A percentile compares a stretch with the other conserved stretches of the same genome.
Evolutionary conservation across 2,329 filamentous ascomycete genomes (phyloP).

Genomic region (Diaporthe destruens): DNA sequence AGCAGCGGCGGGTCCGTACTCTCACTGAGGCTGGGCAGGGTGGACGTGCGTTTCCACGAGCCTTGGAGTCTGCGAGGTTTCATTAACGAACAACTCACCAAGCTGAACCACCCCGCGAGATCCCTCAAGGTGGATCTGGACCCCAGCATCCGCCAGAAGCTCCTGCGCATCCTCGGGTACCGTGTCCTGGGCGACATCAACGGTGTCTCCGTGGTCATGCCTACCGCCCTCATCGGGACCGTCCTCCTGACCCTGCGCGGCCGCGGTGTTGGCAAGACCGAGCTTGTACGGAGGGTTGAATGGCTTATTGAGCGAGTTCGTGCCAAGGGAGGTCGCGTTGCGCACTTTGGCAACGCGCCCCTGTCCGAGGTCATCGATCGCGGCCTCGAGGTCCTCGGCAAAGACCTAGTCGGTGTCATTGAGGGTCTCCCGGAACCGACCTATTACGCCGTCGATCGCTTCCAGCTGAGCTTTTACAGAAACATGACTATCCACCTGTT

Average conservation of each 20-base stretch:
- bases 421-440: slow-evolving; percentile 88
- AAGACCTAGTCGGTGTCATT: slow-evolving; percentile 85
- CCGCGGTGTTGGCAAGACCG: slow-evolving; percentile 88
- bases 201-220: slow-evolving; percentile 96
- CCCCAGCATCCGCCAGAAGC: slow-evolving; percentile 72
- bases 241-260: slow-evolving; percentile 91
- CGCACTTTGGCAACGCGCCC: slow-evolving; percentile 87
- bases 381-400: slow-evolving; percentile 90
- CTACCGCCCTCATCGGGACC: slow-evolving; percentile 94
- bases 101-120: slow-evolving; percentile 64
- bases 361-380: slow-evolving; percentile 88
- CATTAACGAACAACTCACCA: slow-evolving; percentile 79
- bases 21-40: slow-evolving; percentile 87
- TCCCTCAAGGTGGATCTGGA: slow-evolving; percentile 62
- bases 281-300: slow-evolving; percentile 87
- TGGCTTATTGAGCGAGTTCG: slow-evolving; percentile 88
- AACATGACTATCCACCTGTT: slow-evolving; percentile 99
- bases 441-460: slow-evolving; percentile 93
- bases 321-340: slow-evolving; percentile 90
- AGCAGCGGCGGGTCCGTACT: slow-evolving; percentile 86
- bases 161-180: slow-evolving; percentile 90
- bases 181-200: slow-evolving; percentile 96
- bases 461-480: slow-evolving; percentile 97
- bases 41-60: slow-evolving; percentile 96
- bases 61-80: slow-evolving; percentile 92